Base-by-base conservation (phyloP, 352 stramenopile genomes). In the Phytophthora uliginosa region DNA sequence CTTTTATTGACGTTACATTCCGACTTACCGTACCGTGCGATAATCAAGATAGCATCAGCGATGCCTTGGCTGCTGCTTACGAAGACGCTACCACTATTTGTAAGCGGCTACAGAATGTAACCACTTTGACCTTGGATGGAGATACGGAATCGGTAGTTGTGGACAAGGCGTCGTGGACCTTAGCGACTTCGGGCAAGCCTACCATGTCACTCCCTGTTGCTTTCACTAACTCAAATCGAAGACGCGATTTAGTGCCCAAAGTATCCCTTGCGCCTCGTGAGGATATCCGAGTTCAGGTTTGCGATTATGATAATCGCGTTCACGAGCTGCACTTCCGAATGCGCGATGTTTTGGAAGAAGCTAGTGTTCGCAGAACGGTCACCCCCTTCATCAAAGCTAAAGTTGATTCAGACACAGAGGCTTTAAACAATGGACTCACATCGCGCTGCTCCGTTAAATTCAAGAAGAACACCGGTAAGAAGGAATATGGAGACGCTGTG, bases 261-360 rank as follows among this genome's bases (percentile, higher is more conserved):
- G 36, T 88, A 18, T 73, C 73, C 24, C 57, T 92, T 12, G 34
- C 81, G 3, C 76, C 84, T 7, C 69, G 91, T 7, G 74, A 85
- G 9, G 83, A 94, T 36, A 63, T 86, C 15, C 77, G 77, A 13
- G 53, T 94, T 8, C 79, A 66, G 57, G 69, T 83, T 13, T 66
- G 69, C 7, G 83, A 88, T 51, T 45, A 60, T 1, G 47, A 73
- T 7, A 76, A 78, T 1, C 74, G 56, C 12, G 33, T 56, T 3
- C 76, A 82, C 50, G 82, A 94, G 1, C 28, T 94, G 3, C 81
- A 77, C 36, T 68, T 94, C 2, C 72, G 78, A 7, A 82, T 87
- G 2, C 61, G 74, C 8, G 65, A 73, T 33, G 76, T 92, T 22
- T 51, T 87, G 20, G 57, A 76, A 7, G 85, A 91, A 69, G 79